These are phyloP conservation scores for Lodderomyces pseudojiufengensis DNA, from an alignment of 1,139 yeast genomes.

Conservation along the genomic window DNA sequence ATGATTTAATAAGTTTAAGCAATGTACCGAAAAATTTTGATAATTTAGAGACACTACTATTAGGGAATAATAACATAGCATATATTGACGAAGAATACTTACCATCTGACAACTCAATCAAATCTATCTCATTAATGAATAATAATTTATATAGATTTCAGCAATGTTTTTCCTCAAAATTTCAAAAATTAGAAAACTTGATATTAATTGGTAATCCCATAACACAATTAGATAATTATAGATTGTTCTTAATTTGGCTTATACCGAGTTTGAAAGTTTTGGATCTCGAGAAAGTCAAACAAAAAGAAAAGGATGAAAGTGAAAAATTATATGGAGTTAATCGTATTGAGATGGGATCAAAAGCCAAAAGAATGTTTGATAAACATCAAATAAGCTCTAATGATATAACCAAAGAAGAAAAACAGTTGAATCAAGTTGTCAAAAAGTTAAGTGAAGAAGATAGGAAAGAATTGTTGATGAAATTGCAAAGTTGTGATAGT, in stretches of 20 bases:
- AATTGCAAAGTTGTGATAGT: slow-evolving; percentile 59
- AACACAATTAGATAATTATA: slow-evolving; percentile 49
- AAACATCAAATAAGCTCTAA: slow-evolving; percentile 8
- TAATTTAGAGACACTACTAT: slow-evolving; percentile 48
- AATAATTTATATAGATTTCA: slow-evolving; percentile 39
- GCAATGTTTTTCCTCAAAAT: slow-evolving; percentile 31
- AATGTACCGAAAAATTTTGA: slow-evolving; percentile 43
- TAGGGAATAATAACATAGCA: slow-evolving; percentile 55
- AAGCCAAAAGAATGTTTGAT: neutral
- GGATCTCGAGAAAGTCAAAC: slow-evolving; percentile 63
- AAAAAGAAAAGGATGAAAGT: slow-evolving; percentile 49
- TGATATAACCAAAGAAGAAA: slow-evolving; percentile 12
- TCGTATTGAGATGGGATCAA: neutral
- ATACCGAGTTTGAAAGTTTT: slow-evolving; percentile 60
- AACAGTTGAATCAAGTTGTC: slow-evolving; percentile 11
- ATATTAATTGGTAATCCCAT: slow-evolving; percentile 63
- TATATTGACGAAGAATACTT: slow-evolving; percentile 17
- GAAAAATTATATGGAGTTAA: slow-evolving; percentile 41
- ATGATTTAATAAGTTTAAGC: slow-evolving; percentile 53
- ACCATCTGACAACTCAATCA: slow-evolving; percentile 27
- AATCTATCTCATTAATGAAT: slow-evolving; percentile 47
- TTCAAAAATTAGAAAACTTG: slow-evolving; percentile 43
- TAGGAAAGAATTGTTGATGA: slow-evolving; percentile 45
- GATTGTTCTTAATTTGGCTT: slow-evolving; percentile 57
- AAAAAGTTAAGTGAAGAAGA: slow-evolving; percentile 53